Conservation (phyloP, 23 red algal genomes). For the Gracilariopsis chorda region DNA sequence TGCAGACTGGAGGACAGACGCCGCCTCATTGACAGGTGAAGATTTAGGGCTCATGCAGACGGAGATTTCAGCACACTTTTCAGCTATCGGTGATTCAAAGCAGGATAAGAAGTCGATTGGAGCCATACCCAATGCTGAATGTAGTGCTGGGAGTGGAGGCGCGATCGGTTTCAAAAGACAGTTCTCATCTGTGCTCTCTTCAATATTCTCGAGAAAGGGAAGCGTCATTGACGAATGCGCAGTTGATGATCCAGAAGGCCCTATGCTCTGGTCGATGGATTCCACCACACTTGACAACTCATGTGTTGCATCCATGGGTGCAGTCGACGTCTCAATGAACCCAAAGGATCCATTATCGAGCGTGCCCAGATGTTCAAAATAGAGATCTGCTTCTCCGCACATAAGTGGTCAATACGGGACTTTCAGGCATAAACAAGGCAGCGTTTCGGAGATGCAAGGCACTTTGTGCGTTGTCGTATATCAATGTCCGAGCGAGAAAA, state of each 20-base stretch:
- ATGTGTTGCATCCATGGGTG: not conserved
- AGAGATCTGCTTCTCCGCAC: not conserved
- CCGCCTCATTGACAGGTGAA: not conserved
- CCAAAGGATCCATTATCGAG: not conserved
- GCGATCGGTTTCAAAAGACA: not conserved
- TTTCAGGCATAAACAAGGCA: too few species aligned
- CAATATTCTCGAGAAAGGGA: not conserved
- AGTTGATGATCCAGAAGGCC: not conserved
- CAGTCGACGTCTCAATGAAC: not conserved
- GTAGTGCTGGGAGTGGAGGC: constrained; percentile 13
- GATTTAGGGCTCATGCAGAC: constrained; percentile 2
- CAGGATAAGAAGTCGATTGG: constrained; percentile 16
- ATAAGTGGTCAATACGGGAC: too few species aligned
- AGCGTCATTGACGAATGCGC: constrained; percentile 3
- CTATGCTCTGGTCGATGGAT: not conserved
- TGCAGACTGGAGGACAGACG: not conserved
- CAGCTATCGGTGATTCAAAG: not conserved
- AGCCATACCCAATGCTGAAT: constrained; percentile 18
- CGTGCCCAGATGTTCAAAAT: not conserved
- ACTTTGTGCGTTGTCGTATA: too few species aligned
- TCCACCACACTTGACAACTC: not conserved
- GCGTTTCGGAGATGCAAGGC: too few species aligned
- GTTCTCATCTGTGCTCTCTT: not conserved
- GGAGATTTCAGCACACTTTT: constrained; percentile 9
- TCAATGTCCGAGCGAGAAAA: too few species aligned